Base-by-base conservation (phyloP, 805 yeast species). In the Kodamaea fukazawae region DNA sequence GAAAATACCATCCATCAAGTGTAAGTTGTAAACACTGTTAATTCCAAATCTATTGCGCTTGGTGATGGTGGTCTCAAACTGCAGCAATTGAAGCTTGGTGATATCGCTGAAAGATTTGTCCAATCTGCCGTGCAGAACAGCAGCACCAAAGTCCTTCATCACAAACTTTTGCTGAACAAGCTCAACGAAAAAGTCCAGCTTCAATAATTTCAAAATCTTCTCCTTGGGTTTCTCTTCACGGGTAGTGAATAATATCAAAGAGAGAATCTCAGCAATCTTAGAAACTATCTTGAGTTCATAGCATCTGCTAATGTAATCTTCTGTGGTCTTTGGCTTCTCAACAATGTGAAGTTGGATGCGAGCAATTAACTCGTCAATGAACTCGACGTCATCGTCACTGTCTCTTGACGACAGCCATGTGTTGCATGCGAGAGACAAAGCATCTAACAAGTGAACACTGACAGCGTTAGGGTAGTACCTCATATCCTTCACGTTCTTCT, bases 351-450 rank as follows among this genome's bases (percentile, higher is more conserved):
- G 25, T 51, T 55, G 54, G 44, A 73, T 43, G 42, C 64, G 55
- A 31, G 60, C 32, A 38, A 73, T 50, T 53, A 79, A 55, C 28
- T 65, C 70, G 8, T 63, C 61, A 10, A 76, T 63, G 38, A 77
- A 76, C n/a, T 57, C 56, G 15, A 51, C 52, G 50, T 82, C 87
- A 4, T 71, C 75, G 38, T 68, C 67, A 32, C 76, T 74, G 32
- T 77, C 75, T 37, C 77, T 73, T 0, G 79, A 76, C 1, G 81
- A 72, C 0, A 83, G 77, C 95, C 96, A 86, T 0, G 87, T 76
- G 55, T 85, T 86, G 51, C 81, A 77, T 0, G 95, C 89, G 35
- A 76, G 64, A 0, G 93, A 75, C 18, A 89, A 70, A 0, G 95
- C 79, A 55, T 85, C 89, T 14, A 86, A 70, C 16, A 88, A 60